Conservation (phyloP, 225 moss, liverwort and hornwort species). For the Straminergon stramineum region DNA sequence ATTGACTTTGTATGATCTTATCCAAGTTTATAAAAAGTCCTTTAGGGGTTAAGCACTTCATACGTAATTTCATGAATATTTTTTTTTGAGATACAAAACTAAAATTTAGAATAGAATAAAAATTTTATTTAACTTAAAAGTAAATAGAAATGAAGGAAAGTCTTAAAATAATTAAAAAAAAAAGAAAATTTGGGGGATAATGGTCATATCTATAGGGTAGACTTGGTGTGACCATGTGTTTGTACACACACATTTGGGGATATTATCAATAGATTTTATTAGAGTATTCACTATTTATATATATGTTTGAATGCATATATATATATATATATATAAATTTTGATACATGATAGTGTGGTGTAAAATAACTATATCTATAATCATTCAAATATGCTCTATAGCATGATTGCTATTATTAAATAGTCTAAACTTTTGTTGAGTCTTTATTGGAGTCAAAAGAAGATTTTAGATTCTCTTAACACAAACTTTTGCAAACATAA, state of each 20-base stretch:
- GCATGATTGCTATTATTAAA: background rate
- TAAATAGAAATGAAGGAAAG: background rate
- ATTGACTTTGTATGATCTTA: background rate
- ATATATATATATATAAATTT: background rate
- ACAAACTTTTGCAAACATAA: accelerated
- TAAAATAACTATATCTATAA: background rate
- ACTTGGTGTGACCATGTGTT: background rate
- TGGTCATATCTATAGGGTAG: no score
- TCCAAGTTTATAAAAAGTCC: no score
- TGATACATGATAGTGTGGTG: background rate
- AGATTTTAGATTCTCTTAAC: background rate
- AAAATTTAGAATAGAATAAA: background rate
- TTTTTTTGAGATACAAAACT: background rate
- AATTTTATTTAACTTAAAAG: background rate
- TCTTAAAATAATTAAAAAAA: no score
- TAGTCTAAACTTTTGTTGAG: background rate
- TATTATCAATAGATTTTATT: no score
- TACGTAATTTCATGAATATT: no score
- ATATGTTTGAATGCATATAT: background rate
- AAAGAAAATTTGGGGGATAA: no score
- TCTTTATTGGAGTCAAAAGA: background rate
- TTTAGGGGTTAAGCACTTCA: no score
- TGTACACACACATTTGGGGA: no score
- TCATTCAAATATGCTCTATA: background rate
- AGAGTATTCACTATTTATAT: background rate